Percentiles rank a stretch among this genome's conserved stretches.
These are phyloP conservation scores for Coccomyxa subellipsoidea DNA, from an alignment of 163 green algal species.

Conservation along the genomic window DNA sequence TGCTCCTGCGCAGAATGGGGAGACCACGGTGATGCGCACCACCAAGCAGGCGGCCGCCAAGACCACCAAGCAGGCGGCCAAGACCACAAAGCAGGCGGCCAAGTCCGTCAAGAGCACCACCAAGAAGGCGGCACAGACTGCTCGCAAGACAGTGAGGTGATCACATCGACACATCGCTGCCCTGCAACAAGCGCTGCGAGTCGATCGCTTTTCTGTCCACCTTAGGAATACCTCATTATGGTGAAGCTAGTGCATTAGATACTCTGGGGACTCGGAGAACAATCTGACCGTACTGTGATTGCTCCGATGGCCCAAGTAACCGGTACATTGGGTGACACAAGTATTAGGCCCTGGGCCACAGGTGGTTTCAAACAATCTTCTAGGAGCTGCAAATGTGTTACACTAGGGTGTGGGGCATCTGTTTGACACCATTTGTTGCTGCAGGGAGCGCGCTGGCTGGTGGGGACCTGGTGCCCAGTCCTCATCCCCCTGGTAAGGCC, in stretches of 20 bases:
- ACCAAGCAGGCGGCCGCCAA: neutral
- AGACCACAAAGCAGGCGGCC: constrained; percentile 4
- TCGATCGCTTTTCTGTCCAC: neutral
- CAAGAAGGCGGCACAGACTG: constrained; percentile 9
- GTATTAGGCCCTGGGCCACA: too few relatives aligned
- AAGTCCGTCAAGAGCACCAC: neutral
- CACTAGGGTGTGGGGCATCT: too few relatives aligned
- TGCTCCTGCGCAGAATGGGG: neutral
- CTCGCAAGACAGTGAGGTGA: constrained; percentile 12
- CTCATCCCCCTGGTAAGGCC: neutral
- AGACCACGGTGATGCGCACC: neutral
- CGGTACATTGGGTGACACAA: too few relatives aligned
- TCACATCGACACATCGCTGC: neutral
- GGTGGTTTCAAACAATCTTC: too few relatives aligned
- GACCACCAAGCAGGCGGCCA: constrained; percentile 3
- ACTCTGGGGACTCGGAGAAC: too few relatives aligned
- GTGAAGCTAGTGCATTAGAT: too few relatives aligned
- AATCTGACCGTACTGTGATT: too few relatives aligned
- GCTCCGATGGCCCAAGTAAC: too few relatives aligned
- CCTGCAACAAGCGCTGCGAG: neutral
- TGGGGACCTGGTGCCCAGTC: neutral
- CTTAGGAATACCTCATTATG: too few relatives aligned
- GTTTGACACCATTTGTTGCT: too few relatives aligned
- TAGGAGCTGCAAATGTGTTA: too few relatives aligned
- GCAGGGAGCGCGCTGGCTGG: neutral